Evolutionary conservation across 176 grass and related monocot species (phyloP).

Genomic region (Tillandsia fasciculata): DNA sequence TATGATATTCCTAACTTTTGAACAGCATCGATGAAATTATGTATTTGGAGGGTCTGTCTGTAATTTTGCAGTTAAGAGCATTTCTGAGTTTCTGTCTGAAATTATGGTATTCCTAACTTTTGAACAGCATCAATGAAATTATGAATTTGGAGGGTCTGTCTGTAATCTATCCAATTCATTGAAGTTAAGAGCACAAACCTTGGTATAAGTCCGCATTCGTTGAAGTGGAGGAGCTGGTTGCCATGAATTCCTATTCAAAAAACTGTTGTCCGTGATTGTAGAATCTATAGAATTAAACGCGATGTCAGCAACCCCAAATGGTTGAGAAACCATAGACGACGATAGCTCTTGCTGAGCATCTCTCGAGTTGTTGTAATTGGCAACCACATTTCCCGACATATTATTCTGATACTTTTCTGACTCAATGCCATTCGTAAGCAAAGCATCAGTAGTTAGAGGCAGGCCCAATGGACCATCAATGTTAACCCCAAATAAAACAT

Average conservation of each 20-base stretch:
- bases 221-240: conserved; percentile 40
- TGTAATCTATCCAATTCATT: too few relatives aligned
- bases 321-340: conserved; percentile 65
- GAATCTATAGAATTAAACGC: conserved; percentile 81
- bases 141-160: too few relatives aligned
- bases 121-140: too few relatives aligned
- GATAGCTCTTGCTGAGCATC: conserved; percentile 73
- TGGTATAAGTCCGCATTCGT: conserved; percentile 74
- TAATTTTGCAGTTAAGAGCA: too few relatives aligned
- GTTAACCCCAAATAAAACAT: conserved; percentile 55
- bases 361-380: conserved; percentile 48
- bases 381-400: conserved; percentile 36
- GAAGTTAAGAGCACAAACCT: conserved; percentile 38
- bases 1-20: too few relatives aligned
- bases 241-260: conserved; percentile 46
- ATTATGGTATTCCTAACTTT: too few relatives aligned
- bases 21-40: too few relatives aligned
- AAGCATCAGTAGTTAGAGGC: conserved; percentile 37
- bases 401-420: conserved; percentile 51
- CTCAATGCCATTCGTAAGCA: conserved; percentile 43
- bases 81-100: too few relatives aligned
- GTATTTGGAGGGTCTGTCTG: too few relatives aligned
- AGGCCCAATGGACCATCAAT: conserved; percentile 55
- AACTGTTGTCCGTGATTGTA: conserved; percentile 43
- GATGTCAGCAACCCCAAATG: conserved; percentile 66